Percentiles rank a stretch among this genome's conserved stretches.
Evolutionary conservation across 768 basidiomycete genomes (phyloP).

Genomic region (Tubosaeta sp.): DNA sequence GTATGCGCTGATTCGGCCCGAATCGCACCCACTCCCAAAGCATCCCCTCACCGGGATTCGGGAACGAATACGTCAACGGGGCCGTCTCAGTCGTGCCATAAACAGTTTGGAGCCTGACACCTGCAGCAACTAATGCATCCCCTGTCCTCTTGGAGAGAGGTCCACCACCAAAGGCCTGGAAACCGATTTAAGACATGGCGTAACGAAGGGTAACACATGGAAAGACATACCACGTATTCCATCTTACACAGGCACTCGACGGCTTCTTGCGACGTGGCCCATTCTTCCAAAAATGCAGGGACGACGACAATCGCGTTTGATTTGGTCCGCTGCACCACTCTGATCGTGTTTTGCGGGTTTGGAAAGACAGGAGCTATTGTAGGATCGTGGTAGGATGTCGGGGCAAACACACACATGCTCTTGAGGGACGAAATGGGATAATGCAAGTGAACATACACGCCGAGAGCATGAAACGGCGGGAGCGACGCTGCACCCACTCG

Average conservation of each 20-base stretch:
- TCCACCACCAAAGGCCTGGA: conserved; percentile 35
- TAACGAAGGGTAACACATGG: not conserved
- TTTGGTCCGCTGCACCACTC: conserved; percentile 12
- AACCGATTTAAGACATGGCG: not conserved
- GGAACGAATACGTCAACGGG: conserved; percentile 10
- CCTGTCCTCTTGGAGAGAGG: conserved; percentile 35
- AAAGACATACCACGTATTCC: conserved; percentile 17
- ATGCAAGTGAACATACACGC: conserved; percentile 3
- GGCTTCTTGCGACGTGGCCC: conserved; percentile 14
- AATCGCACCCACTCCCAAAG: conserved; percentile 34
- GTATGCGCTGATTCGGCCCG: conserved; percentile 17
- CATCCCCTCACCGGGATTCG: conserved; percentile 18
- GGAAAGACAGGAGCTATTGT: conserved; percentile 18
- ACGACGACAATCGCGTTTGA: conserved; percentile 14
- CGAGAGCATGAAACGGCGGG: conserved; percentile 22
- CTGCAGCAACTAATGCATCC: conserved; percentile 30
- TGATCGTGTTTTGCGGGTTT: conserved; percentile 19
- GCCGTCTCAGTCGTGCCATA: conserved; percentile 42
- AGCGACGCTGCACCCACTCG: conserved; percentile 10
- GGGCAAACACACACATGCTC: conserved; percentile 17
- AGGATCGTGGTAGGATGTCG: conserved; percentile 11
- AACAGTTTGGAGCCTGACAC: conserved; percentile 29
- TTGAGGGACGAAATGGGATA: conserved; percentile 12
- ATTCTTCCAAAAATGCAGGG: conserved; percentile 23
- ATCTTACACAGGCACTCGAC: conserved; percentile 17